Percentiles rank a stretch among this genome's conserved stretches.
Conservation (phyloP, 129 eudicot genomes). For the Centaurea solstitialis region DNA sequence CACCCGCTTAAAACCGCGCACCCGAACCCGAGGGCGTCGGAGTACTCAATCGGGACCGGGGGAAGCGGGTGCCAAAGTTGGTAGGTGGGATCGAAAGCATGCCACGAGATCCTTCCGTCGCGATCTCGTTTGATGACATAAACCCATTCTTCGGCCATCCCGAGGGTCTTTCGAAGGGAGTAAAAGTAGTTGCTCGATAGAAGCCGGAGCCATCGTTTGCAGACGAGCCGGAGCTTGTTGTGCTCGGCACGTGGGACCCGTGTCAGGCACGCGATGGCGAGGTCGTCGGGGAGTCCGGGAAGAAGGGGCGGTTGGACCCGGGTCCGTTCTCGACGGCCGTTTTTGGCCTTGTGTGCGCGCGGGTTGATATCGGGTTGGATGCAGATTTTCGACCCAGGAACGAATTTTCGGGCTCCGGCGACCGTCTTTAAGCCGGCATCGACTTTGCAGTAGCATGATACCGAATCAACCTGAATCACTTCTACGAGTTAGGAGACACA, state of each 20-base stretch:
- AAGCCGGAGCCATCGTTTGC: conserved; percentile 71
- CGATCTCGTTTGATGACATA: conserved; percentile 86
- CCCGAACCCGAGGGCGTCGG: conserved; percentile 82
- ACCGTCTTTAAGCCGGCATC: conserved; percentile 92
- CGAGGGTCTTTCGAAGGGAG: conserved; percentile 66
- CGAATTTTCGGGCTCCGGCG: conserved; percentile 93
- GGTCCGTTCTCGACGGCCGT: conserved; percentile 70
- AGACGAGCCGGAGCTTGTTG: conserved; percentile 76
- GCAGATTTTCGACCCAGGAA: conserved; percentile 91
- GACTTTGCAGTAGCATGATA: conserved; percentile 94
- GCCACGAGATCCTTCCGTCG: conserved; percentile 92
- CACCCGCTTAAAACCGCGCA: conserved; percentile 96
- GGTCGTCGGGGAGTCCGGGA: conserved; percentile 93
- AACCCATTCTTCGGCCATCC: conserved; percentile 93
- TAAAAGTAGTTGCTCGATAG: conserved; percentile 71
- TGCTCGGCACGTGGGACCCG: conserved; percentile 92
- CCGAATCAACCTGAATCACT: conserved; percentile 79
- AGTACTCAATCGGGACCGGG: conserved; percentile 83
- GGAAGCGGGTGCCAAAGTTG: conserved; percentile 97
- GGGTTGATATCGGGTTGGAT: conserved; percentile 94
- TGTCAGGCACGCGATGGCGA: conserved; percentile 77
- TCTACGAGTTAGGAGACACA: background rate
- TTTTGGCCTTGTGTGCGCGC: conserved; percentile 75
- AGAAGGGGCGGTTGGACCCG: conserved; percentile 86
- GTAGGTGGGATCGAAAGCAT: conserved; percentile 90